Evolutionary conservation across 106 monocot genomes (phyloP).

Genomic region (Apostasia ramifera): DNA sequence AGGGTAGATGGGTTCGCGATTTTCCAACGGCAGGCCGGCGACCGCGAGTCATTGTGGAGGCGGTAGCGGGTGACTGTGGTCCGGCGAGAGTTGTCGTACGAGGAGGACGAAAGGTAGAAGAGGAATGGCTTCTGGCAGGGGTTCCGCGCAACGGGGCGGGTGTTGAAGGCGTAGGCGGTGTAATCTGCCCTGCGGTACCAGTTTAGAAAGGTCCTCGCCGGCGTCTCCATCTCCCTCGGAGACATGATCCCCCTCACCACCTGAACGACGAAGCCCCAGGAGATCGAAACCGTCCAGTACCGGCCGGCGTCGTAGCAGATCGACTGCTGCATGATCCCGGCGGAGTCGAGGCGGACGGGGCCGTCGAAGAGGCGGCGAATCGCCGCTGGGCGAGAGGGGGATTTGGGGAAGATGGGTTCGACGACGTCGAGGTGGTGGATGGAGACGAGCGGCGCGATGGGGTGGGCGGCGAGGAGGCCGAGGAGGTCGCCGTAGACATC

Average conservation of each 20-base stretch:
- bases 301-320: slow-evolving; percentile 56
- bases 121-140: slow-evolving; percentile 72
- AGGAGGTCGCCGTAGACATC: slow-evolving; percentile 86
- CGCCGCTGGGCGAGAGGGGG: slow-evolving; percentile 20
- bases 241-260: slow-evolving; percentile 64
- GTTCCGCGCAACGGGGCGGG: slow-evolving; percentile 63
- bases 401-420: slow-evolving; percentile 59
- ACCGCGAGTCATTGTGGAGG: slow-evolving; percentile 18
- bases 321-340: slow-evolving; percentile 82
- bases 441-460: slow-evolving; percentile 66
- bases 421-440: slow-evolving; percentile 91
- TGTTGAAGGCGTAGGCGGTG: slow-evolving; percentile 82
- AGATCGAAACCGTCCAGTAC: slow-evolving; percentile 73
- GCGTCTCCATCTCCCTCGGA: slow-evolving; percentile 92
- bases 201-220: slow-evolving; percentile 82
- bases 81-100: slow-evolving; percentile 4
- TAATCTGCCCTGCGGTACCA: slow-evolving; percentile 85
- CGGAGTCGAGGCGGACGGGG: slow-evolving; percentile 60
- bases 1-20: slow-evolving; percentile 40
- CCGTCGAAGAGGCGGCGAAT: slow-evolving; percentile 53
- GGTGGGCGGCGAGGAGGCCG: slow-evolving; percentile 81
- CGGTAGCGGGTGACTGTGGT: slow-evolving; percentile 54
- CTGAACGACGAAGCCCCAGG: slow-evolving; percentile 90
- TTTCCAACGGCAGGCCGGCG: slow-evolving; percentile 55
- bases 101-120: slow-evolving; percentile 48